Base-by-base conservation (phyloP, 2,329 filamentous ascomycete genomes). In the Xylariaceae sp. region DNA sequence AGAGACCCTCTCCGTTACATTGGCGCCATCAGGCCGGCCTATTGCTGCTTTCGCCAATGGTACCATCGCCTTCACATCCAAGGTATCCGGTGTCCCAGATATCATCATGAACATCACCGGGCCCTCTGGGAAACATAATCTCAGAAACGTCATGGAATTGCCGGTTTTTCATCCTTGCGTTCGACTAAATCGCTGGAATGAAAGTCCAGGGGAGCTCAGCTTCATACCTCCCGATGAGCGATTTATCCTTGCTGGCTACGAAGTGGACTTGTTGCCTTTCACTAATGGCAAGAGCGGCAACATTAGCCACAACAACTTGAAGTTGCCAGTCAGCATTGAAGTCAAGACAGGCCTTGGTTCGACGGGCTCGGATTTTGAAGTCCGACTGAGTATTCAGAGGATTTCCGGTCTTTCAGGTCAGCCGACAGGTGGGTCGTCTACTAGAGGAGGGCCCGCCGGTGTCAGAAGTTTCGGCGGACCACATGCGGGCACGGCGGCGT, bases 81-180 rank as follows among this genome's bases (percentile, higher is more conserved):
- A 97, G 68, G 89, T 99, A 39, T 96, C 92, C 0, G 94, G 94
- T 4, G 83, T 97, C 2, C 94, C 94, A 1, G 92, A 99, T 68
- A 80, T 99, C n/a, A 71, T 90, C 16, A 75, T 99, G 9, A 87
- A 81, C 13, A 78, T 99, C 26, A 87, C 86, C 0, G 87, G 89
- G 1, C 88, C 90, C 0, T 89, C 89, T 1, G 88, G 89, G n/a
- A 88, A 85, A 60, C 86, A 88, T 66, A 86, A 86, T 47, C 78
- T 96, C 46, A 80, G 76, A 15, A 83, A 81, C 58, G 80, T 92
- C 34, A 83, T 99, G 69, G 87, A 95, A 60, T 76, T 96, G 1
- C 94, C 92, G 1, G 91, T 96, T 0, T 99, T 99, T 64, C 94
- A 99, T 68, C 94, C 94, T 0, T 97, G 94, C 65, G 94, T 99